These are phyloP conservation scores for Fusarium nisikadoi DNA, from an alignment of 2,329 filamentous ascomycete genomes.

Conservation along the genomic window DNA sequence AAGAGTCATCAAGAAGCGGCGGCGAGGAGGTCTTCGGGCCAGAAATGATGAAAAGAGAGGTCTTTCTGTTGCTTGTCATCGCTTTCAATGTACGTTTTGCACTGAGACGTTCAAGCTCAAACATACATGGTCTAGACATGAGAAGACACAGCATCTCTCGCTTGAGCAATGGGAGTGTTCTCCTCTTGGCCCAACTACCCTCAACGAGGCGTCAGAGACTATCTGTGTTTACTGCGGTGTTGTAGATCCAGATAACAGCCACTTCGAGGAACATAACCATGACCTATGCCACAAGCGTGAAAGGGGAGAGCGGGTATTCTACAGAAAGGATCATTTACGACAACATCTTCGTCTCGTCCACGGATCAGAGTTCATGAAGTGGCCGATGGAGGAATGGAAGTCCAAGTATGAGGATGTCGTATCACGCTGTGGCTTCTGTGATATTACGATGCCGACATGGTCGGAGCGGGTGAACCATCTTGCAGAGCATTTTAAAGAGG, in stretches of 20 bases:
- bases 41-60: background rate
- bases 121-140: conserved; percentile 62
- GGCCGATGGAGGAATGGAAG: conserved; percentile 59
- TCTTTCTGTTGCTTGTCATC: background rate
- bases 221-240: conserved; percentile 54
- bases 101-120: conserved; percentile 58
- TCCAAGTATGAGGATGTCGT: conserved; percentile 48
- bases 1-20: background rate
- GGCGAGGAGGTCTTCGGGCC: background rate
- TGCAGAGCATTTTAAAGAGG: conserved; percentile 55
- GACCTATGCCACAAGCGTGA: conserved; percentile 56
- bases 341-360: conserved; percentile 58
- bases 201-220: conserved; percentile 51
- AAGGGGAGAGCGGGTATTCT: conserved; percentile 52
- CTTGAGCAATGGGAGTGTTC: conserved; percentile 60
- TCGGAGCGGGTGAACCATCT: conserved; percentile 52
- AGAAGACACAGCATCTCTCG: conserved; percentile 58
- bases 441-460: conserved; percentile 51
- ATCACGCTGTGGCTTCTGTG: conserved; percentile 57
- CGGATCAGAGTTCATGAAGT: conserved; percentile 51
- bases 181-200: conserved; percentile 49
- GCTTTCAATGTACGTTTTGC: conserved; percentile 58
- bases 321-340: conserved; percentile 56
- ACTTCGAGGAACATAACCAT: conserved; percentile 53
- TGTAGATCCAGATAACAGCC: conserved; percentile 45